These are phyloP conservation scores for Aspergillus thermomutatus DNA, from an alignment of 2,329 filamentous ascomycete species.

Conservation along the genomic window DNA sequence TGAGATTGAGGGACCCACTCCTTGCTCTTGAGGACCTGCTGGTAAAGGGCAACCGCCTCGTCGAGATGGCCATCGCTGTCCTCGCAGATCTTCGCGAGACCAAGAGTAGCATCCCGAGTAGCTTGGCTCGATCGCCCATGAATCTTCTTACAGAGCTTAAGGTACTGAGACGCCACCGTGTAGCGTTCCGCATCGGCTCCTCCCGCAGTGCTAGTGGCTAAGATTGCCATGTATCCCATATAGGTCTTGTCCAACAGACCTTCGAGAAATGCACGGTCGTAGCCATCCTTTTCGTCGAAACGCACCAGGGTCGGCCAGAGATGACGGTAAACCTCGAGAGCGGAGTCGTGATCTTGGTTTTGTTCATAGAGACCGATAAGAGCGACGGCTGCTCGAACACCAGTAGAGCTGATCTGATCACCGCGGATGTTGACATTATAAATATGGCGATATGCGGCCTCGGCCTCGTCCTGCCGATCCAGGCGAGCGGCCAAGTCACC, in stretches of 20 bases:
- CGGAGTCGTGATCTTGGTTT: constrained; percentile 44
- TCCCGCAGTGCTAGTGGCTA: constrained; percentile 41
- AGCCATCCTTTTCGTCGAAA: constrained; percentile 39
- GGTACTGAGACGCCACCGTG: constrained; percentile 48
- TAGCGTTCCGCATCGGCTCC: constrained; percentile 45
- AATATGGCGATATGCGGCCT: constrained; percentile 47
- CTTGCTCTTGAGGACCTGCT: constrained; percentile 43
- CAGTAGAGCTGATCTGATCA: constrained; percentile 34
- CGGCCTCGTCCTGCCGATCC: constrained; percentile 29
- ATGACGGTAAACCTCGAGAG: constrained; percentile 45
- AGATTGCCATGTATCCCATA: constrained; percentile 46
- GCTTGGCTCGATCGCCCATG: constrained; percentile 34
- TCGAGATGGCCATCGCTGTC: constrained; percentile 41
- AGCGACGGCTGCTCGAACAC: constrained; percentile 45
- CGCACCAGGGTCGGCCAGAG: constrained; percentile 48
- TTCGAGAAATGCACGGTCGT: constrained; percentile 36
- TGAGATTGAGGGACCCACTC: constrained; percentile 34
- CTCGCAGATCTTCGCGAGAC: constrained; percentile 48
- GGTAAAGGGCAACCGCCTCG: constrained; percentile 47
- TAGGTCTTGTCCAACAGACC: constrained; percentile 47
- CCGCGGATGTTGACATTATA: constrained; percentile 34
- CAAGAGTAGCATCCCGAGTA: constrained; percentile 37
- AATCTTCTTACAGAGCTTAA: constrained; percentile 43
- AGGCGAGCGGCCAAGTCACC: constrained; percentile 47
- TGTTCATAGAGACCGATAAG: constrained; percentile 47